Evolutionary conservation across 306 rosid genomes (phyloP).

Genomic region (Medicago truncatula): DNA sequence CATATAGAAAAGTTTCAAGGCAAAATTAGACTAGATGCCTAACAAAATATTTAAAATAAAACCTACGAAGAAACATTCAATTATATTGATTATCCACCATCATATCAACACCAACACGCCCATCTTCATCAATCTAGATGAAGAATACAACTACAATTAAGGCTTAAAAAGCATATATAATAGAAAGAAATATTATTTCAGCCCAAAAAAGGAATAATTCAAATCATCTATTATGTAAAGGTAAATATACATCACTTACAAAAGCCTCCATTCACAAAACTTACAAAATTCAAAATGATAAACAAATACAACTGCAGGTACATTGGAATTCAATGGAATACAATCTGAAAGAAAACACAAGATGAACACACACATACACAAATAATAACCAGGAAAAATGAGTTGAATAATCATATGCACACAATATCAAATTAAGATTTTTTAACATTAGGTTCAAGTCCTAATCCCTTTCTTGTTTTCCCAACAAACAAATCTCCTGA

Average conservation of each 20-base stretch:
- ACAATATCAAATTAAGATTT: constrained; percentile 30
- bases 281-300: constrained; percentile 33
- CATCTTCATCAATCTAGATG: no score
- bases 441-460: constrained; percentile 54
- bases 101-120: no score
- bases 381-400: neutral
- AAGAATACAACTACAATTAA: no score
- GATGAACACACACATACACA: constrained; percentile 31
- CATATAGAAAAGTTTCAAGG: no score
- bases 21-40: no score
- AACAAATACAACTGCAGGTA: constrained; percentile 14
- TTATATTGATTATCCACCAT: no score
- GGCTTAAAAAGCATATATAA: neutral
- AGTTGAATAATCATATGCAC: constrained; percentile 32
- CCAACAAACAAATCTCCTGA: constrained; percentile 88
- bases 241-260: neutral
- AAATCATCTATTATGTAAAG: neutral
- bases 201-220: neutral
- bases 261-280: constrained; percentile 3
- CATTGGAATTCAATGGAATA: constrained; percentile 13
- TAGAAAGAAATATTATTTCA: neutral
- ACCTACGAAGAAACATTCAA: no score
- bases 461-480: constrained; percentile 71
- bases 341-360: constrained; percentile 27
- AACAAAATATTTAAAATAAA: no score